Conservation (phyloP, 228 moss, liverwort and hornwort species). For the Sphagnum fallax region DNA sequence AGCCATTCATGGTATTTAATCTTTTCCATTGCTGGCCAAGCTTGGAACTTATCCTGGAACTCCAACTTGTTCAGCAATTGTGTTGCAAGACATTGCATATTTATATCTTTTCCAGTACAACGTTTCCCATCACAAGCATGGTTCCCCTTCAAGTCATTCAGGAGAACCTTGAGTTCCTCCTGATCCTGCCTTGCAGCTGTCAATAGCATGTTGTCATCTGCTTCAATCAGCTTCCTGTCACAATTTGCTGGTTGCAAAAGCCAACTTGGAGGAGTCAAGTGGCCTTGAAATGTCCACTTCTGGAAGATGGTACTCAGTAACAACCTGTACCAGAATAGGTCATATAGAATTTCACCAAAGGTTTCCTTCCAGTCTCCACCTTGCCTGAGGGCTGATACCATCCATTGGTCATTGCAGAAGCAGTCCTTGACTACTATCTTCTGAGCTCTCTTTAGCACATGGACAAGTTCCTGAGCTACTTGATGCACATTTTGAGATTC, state of each 20-base stretch:
- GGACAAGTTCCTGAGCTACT: no score
- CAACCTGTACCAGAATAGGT: constrained; percentile 1
- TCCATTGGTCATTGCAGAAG: no score
- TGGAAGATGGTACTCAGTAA: background rate
- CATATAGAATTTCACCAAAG: constrained; percentile 3
- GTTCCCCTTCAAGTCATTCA: constrained; percentile 1
- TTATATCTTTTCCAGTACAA: background rate
- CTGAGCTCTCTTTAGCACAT: no score
- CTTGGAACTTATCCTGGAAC: no score
- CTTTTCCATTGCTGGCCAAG: background rate
- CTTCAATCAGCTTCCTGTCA: background rate
- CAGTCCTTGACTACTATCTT: no score
- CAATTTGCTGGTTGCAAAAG: background rate
- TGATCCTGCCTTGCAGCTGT: constrained; percentile 10
- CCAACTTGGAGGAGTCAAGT: no score
- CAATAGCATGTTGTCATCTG: background rate
- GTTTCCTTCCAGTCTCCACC: constrained; percentile 7
- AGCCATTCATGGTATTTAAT: background rate
- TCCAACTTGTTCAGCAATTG: constrained; percentile 6
- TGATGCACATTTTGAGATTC: no score
- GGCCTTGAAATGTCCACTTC: background rate
- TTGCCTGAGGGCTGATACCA: constrained; percentile 9
- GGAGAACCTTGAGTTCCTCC: constrained; percentile 1
- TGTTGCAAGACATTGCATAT: constrained; percentile 3
- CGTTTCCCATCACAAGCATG: no score